Conservation (phyloP, 257 asterid genomes). For the Paraleonurus japonicus region DNA sequence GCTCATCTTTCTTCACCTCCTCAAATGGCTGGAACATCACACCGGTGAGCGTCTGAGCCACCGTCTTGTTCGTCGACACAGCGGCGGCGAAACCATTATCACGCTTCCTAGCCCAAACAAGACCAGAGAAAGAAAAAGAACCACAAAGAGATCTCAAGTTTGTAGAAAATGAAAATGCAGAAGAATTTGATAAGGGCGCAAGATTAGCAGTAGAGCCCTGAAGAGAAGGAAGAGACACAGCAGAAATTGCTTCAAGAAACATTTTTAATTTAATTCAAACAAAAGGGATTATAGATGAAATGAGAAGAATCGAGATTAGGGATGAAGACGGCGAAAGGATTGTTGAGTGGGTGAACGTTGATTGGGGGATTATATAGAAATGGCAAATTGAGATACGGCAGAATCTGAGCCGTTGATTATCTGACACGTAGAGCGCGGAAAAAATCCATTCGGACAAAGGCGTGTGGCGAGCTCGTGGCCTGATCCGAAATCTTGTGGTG, state of each 20-base stretch:
- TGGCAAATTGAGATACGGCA: slow-evolving; percentile 15
- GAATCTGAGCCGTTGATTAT: background rate
- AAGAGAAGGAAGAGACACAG: slow-evolving; percentile 33
- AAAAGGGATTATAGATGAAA: background rate
- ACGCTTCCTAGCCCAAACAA: slow-evolving; percentile 35
- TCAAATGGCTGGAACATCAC: slow-evolving; percentile 85
- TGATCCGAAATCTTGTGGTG: slow-evolving; percentile 27
- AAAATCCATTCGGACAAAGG: slow-evolving; percentile 38
- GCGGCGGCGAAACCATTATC: slow-evolving; percentile 29
- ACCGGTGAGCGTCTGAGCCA: slow-evolving; percentile 46
- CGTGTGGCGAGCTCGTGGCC: slow-evolving; percentile 40
- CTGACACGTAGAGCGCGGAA: slow-evolving; percentile 19
- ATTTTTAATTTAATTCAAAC: slow-evolving; percentile 10
- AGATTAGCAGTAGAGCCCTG: too few relatives aligned
- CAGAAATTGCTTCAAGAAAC: slow-evolving; percentile 53
- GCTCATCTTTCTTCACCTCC: slow-evolving; percentile 68
- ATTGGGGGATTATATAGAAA: slow-evolving; percentile 21
- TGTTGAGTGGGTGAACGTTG: slow-evolving; percentile 9
- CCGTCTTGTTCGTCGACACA: slow-evolving; percentile 38
- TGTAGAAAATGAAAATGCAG: slow-evolving; percentile 2
- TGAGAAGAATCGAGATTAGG: background rate
- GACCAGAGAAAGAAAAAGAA: slow-evolving; percentile 27
- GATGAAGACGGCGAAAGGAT: background rate
- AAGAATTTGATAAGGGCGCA: slow-evolving; percentile 27
- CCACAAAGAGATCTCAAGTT: slow-evolving; percentile 22